Conservation (phyloP, 2,329 filamentous ascomycete genomes). For the Ascochyta rabiei region DNA sequence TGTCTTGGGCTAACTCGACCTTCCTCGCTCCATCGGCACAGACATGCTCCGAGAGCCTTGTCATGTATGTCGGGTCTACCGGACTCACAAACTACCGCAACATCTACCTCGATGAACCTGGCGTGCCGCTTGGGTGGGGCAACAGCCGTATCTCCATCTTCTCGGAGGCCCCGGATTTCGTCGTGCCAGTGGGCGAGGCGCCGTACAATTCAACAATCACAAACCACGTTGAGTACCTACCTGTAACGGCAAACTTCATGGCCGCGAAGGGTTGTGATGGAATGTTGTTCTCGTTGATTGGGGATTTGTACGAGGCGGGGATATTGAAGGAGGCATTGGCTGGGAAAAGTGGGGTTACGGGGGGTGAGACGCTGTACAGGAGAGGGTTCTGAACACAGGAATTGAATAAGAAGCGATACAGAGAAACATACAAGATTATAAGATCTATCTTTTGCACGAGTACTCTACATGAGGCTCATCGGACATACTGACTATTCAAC, state of each 20-base stretch:
- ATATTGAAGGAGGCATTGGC: constrained; percentile 55
- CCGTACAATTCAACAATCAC: constrained; percentile 57
- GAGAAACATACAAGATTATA: too few species aligned
- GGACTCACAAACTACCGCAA: constrained; percentile 54
- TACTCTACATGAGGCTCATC: not conserved
- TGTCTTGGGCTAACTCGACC: constrained; percentile 55
- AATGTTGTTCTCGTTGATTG: constrained; percentile 61
- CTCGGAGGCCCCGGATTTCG: constrained; percentile 56
- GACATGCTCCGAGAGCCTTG: constrained; percentile 57
- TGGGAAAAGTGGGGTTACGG: constrained; percentile 51
- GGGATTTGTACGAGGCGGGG: constrained; percentile 58
- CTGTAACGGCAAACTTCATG: constrained; percentile 64
- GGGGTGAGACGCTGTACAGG: constrained; percentile 50
- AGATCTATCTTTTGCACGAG: too few species aligned
- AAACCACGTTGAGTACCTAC: constrained; percentile 57
- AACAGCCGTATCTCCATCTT: constrained; percentile 57
- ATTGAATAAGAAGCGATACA: too few species aligned
- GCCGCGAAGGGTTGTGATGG: constrained; percentile 67
- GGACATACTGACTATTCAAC: not conserved
- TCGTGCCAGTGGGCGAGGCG: constrained; percentile 53
- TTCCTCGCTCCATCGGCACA: constrained; percentile 51
- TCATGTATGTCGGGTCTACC: constrained; percentile 55
- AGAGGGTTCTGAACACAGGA: constrained; percentile 21
- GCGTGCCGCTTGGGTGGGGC: constrained; percentile 56
- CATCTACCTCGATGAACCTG: constrained; percentile 51